These are phyloP conservation scores for Globisporangium camurandrum DNA, from an alignment of 352 stramenopile species.

Conservation along the genomic window DNA sequence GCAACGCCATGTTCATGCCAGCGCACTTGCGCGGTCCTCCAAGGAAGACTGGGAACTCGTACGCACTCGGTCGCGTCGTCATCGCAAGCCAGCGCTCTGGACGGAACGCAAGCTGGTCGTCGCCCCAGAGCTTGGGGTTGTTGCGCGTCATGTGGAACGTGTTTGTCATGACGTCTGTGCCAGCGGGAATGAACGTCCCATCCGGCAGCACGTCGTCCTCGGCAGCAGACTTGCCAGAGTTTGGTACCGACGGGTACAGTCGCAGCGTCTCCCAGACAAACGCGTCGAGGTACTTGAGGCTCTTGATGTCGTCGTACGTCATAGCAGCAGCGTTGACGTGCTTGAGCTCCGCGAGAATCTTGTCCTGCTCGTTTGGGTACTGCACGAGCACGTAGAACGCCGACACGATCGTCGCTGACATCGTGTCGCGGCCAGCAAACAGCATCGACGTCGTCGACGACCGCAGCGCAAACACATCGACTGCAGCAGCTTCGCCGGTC, in stretches of 20 bases:
- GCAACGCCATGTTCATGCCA: slow-evolving; percentile 63
- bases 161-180: neutral
- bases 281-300: slow-evolving; percentile 1
- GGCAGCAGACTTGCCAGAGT: slow-evolving; percentile 19
- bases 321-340: slow-evolving; percentile 29
- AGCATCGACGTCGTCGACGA: slow-evolving; percentile 76
- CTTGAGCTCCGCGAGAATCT: slow-evolving; percentile 48
- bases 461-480: slow-evolving; percentile 30
- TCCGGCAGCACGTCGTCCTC: slow-evolving; percentile 32
- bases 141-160: neutral
- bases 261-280: slow-evolving; percentile 7
- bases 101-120: slow-evolving; percentile 13
- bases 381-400: slow-evolving; percentile 62
- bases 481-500: neutral
- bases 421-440: slow-evolving; percentile 83
- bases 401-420: slow-evolving; percentile 65
- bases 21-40: slow-evolving; percentile 57
- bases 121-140: slow-evolving; percentile 5
- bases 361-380: slow-evolving; percentile 43
- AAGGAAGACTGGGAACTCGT: slow-evolving; percentile 70
- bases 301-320: slow-evolving; percentile 32
- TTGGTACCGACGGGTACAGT: slow-evolving; percentile 26
- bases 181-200: slow-evolving; percentile 22
- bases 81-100: slow-evolving; percentile 5
- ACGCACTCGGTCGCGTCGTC: slow-evolving; percentile 32